Evolutionary conservation across 2,329 filamentous ascomycete species (phyloP), one percentile per base, ranked within the genome.

Genomic region (Ophiostoma perfectum): DNA sequence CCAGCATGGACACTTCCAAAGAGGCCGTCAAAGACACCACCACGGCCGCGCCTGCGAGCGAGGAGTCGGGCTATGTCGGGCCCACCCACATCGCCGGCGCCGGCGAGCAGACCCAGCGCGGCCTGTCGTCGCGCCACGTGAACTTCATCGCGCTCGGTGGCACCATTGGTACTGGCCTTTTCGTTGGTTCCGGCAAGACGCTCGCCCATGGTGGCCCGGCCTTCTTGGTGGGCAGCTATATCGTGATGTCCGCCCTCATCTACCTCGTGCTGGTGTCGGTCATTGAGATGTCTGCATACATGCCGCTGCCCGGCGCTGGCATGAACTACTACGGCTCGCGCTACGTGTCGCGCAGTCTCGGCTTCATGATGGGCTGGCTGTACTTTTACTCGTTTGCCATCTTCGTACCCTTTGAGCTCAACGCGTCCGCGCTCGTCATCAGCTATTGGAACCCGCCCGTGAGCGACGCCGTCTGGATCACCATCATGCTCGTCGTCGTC

Each of bases 241-340:
- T 77, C 14, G 52, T 83, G 74, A 72, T 83, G 73, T 80, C 73
- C 52, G 70, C 74, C 69, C 85, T 89, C 68, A 73, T 77, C 69
- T 90, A 86, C 76, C 77, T 88, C 38, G 86, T 90, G 70, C 88
- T 89, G 86, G 84, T 84, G 67, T 85, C 84, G 60, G 82, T 90
- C n/a, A 87, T 86, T 65, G 88, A 90, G 74, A 90, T 90, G 86
- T 87, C 86, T 38, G 82, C 87, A 55, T 89, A 84, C 84, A 76
- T 90, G 44, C 88, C 88, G 16, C 78, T 86, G 69, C 81, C 84
- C 67, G 85, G 84, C 74, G 86, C 86, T 70, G 90, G 90, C 74
- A 85, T 86, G 62, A 86, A 86, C 65, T 90, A 89, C 72, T 90
- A 89, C 72, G 87, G 87, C 36, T 81, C 83, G 60, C 82, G 88